A percentile compares a stretch with the other conserved stretches of the same genome.
These are phyloP conservation scores for Beauveria asiatica DNA, from an alignment of 2,329 filamentous ascomycete species.

Conservation along the genomic window DNA sequence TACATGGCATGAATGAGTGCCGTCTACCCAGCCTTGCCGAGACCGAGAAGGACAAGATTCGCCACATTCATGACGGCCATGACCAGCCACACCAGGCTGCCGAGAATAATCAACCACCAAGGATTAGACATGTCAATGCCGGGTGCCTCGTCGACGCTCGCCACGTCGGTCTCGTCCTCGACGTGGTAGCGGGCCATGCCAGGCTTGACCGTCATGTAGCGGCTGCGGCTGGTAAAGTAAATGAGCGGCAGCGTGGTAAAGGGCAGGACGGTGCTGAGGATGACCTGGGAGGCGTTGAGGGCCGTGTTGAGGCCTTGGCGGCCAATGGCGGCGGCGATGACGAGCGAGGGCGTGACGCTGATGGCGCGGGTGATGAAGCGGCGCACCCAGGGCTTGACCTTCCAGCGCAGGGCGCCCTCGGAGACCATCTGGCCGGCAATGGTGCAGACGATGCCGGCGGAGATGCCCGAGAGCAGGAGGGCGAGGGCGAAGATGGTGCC, in stretches of 20 bases:
- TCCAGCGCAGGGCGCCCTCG: conserved; percentile 74
- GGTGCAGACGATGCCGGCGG: conserved; percentile 79
- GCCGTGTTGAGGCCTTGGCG: conserved; percentile 60
- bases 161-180: conserved; percentile 17
- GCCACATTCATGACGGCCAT: conserved; percentile 76
- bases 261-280: conserved; percentile 67
- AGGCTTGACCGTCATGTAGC: conserved; percentile 66
- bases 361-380: conserved; percentile 70
- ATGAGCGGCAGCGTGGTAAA: conserved; percentile 78
- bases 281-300: conserved; percentile 69
- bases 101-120: conserved; percentile 51
- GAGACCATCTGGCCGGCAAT: conserved; percentile 85
- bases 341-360: conserved; percentile 72
- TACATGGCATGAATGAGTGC: not conserved
- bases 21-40: conserved; percentile 14
- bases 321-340: conserved; percentile 74
- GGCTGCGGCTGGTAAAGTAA: conserved; percentile 72
- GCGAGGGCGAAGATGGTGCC: conserved; percentile 80
- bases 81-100: conserved; percentile 58
- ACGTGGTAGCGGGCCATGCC: conserved; percentile 29
- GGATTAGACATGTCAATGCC: conserved; percentile 61
- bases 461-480: conserved; percentile 69
- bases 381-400: conserved; percentile 66
- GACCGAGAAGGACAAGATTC: conserved; percentile 56
- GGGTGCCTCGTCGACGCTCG: not conserved